Evolutionary conservation across 2,329 filamentous ascomycete genomes (phyloP).

Genomic region (Colletotrichum orbiculare): DNA sequence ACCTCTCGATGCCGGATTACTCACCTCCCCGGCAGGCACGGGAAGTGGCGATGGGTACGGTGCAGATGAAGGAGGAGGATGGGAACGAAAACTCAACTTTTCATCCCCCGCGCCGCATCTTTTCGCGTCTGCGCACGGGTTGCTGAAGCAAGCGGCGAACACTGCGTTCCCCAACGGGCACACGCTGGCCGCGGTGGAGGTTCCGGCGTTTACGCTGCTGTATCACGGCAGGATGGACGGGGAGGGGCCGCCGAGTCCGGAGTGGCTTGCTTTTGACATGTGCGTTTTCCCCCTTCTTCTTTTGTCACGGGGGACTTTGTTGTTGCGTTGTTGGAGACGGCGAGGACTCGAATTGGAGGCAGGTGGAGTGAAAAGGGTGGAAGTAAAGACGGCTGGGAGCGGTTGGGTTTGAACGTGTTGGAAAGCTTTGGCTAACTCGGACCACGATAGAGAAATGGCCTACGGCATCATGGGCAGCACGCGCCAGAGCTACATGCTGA

Average conservation of each 20-base stretch:
- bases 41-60: not conserved
- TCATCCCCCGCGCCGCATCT: conserved; percentile 59
- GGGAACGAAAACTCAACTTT: conserved; percentile 51
- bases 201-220: conserved; percentile 58
- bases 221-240: conserved; percentile 59
- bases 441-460: conserved; percentile 55
- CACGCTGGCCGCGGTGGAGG: conserved; percentile 56
- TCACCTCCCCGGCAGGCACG: not conserved
- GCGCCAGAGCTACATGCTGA: conserved; percentile 57
- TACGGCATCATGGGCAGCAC: conserved; percentile 62
- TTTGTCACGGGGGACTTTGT: not conserved
- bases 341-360: too few relatives aligned
- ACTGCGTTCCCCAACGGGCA: conserved; percentile 63
- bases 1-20: not conserved
- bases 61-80: not conserved
- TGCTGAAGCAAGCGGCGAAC: conserved; percentile 62
- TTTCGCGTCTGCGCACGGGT: conserved; percentile 57
- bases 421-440: not conserved
- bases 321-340: too few relatives aligned
- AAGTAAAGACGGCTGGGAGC: not conserved
- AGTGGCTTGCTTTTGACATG: conserved; percentile 64
- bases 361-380: not conserved
- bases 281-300: conserved; percentile 36
- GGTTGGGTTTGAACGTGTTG: too few relatives aligned
- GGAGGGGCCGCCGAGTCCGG: conserved; percentile 56